phyloP scores from a whole-genome alignment of 2,329 filamentous ascomycete genomes.

The Fusarium domesticum region DNA sequence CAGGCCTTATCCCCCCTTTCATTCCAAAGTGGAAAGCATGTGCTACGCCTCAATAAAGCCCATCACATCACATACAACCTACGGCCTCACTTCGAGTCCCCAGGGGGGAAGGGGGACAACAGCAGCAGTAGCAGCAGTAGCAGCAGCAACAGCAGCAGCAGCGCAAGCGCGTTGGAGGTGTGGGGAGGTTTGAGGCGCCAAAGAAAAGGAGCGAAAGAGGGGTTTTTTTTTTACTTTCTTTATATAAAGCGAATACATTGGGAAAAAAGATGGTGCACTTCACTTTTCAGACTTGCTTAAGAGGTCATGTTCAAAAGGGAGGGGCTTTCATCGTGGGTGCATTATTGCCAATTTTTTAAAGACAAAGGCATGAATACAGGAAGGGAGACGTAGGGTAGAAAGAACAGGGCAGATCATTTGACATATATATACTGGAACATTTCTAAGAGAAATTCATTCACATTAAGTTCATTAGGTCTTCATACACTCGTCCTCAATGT shows the following conservation, averaged over 20 bases:
- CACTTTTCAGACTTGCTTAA: not conserved
- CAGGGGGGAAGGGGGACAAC: too few species aligned
- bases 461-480: too few species aligned
- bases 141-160: not conserved
- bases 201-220: not conserved
- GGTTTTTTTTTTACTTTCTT: not conserved
- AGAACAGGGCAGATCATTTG: too few species aligned
- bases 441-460: too few species aligned
- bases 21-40: not conserved
- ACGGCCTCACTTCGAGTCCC: too few species aligned
- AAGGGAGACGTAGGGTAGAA: too few species aligned
- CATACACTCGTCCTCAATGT: too few species aligned
- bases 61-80: too few species aligned
- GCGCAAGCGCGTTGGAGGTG: not conserved
- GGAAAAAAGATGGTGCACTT: not conserved
- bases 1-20: slow-evolving; percentile 4
- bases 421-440: too few species aligned
- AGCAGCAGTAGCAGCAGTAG: too few species aligned
- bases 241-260: not conserved
- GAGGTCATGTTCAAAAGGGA: not conserved
- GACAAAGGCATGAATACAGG: too few species aligned
- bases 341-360: too few species aligned
- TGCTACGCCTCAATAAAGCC: not conserved
- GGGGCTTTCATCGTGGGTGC: not conserved
- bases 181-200: not conserved